Evolutionary conservation across 495 filamentous ascomycete genomes (phyloP), one percentile per base, ranked within the genome.

Genomic region (Aspergillus taichungensis): DNA sequence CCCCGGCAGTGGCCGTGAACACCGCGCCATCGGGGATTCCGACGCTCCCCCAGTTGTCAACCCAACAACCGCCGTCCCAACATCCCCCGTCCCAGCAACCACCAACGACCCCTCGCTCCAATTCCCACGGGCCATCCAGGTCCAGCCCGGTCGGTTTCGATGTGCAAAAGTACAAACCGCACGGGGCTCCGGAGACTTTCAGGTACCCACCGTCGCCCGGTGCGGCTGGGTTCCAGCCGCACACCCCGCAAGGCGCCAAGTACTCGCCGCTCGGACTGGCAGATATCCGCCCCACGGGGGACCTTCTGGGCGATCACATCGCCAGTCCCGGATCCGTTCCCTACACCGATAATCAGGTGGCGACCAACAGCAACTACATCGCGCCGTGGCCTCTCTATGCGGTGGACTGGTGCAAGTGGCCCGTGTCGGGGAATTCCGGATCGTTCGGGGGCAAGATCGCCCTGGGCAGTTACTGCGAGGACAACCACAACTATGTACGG

Each of bases 331-430:
- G 63, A 5, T 49, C 55, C n/a, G 46, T 62, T 30, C 51, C 66
- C 11, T 65, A 63, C 43, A 68, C 71, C 44, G 78, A 80, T 32
- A 66, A 56, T 13, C 68, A 75, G 31, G 57, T 77, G 6, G 72
- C 80, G 0, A 76, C 75, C 6, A 87, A 84, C 54, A 83, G 89
- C 67, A 95, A 91, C 54, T 97, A 97, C 63, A 70, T 96, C 51
- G 90, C 90, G 6, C 89, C 89, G 2, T 99, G 92, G 87, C 82
- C 87, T 32, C 83, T 94, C 33, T 97, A 95, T 63, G 90, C 94
- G 7, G 86, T 94, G 50, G 94, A 99, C 70, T 99, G 94, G 94
- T 99, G 92, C 65, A 97, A 97, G 67, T 99, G 94, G 94, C 77
- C 83, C n/a, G 79, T 90, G 2, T 77, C 83, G 32, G 78, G 77